Evolutionary conservation across 352 stramenopile genomes (phyloP).

Genomic region (Phytopythium litorale): DNA sequence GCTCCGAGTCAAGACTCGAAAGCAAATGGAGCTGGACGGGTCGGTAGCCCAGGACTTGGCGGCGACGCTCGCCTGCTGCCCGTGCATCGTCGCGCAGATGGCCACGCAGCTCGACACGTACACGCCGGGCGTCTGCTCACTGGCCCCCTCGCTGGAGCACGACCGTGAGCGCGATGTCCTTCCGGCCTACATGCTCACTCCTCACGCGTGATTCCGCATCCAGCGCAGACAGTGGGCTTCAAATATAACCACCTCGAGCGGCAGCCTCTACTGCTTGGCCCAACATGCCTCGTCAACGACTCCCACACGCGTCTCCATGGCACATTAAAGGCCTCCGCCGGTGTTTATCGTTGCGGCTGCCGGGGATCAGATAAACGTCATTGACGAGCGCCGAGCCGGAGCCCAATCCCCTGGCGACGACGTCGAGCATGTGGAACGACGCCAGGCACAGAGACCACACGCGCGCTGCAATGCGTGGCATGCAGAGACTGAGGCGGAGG

Average conservation of each 20-base stretch:
- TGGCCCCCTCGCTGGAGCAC: conserved; percentile 10
- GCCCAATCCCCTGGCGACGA: no score
- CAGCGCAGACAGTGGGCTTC: background rate
- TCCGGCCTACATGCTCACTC: conserved; percentile 5
- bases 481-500: no score
- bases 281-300: background rate
- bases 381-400: no score
- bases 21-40: conserved; percentile 39
- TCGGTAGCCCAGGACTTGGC: conserved; percentile 13
- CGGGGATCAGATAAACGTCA: background rate
- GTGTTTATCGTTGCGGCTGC: background rate
- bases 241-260: background rate
- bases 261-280: background rate
- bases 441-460: no score
- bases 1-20: conserved; percentile 26
- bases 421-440: no score
- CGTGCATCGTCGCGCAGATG: conserved; percentile 57
- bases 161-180: conserved; percentile 18
- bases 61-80: conserved; percentile 20
- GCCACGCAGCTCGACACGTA: conserved; percentile 53
- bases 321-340: background rate
- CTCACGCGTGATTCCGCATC: background rate
- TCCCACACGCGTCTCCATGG: background rate
- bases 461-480: no score
- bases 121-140: conserved; percentile 37